These are phyloP conservation scores for Cercospora zeina DNA, from an alignment of 2,329 filamentous ascomycete species.

Conservation along the genomic window DNA sequence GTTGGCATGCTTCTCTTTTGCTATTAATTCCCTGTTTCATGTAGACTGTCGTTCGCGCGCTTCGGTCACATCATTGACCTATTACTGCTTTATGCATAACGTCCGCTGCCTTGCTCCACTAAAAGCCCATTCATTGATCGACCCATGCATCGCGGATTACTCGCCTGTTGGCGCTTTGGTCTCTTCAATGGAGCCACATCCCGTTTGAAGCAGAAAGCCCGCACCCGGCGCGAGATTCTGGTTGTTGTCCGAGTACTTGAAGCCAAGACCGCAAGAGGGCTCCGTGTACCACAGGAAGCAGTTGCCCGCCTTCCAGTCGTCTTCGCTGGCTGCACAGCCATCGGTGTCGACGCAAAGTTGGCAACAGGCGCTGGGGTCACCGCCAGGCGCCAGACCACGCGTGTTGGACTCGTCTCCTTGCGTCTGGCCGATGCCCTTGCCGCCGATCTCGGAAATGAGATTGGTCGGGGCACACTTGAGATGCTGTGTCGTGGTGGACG, in stretches of 20 bases:
- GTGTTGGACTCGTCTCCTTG: conserved; percentile 30
- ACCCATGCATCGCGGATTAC: background rate
- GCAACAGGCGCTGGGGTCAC: conserved; percentile 34
- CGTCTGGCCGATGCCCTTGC: conserved; percentile 31
- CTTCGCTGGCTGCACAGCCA: conserved; percentile 32
- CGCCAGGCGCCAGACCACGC: conserved; percentile 30
- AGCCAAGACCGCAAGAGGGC: conserved; percentile 31
- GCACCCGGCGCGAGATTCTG: conserved; percentile 28
- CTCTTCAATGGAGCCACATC: conserved; percentile 32
- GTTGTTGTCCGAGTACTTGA: conserved; percentile 30
- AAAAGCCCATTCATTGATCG: background rate
- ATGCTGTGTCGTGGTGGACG: conserved; percentile 34
- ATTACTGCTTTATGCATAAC: conserved; percentile 5
- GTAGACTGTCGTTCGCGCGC: conserved; percentile 9
- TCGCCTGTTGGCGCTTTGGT: conserved; percentile 19
- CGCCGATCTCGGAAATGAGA: conserved; percentile 30
- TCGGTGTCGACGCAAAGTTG: conserved; percentile 34
- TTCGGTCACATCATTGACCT: background rate
- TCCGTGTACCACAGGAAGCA: conserved; percentile 35
- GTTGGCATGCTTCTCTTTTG: conserved; percentile 19
- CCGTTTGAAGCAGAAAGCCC: conserved; percentile 33
- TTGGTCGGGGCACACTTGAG: conserved; percentile 36
- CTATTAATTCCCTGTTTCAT: conserved; percentile 12
- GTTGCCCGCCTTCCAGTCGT: conserved; percentile 33
- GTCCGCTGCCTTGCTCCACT: background rate